Evolutionary conservation across 2,329 filamentous ascomycete genomes (phyloP).

Genomic region (Fusarium sp.): DNA sequence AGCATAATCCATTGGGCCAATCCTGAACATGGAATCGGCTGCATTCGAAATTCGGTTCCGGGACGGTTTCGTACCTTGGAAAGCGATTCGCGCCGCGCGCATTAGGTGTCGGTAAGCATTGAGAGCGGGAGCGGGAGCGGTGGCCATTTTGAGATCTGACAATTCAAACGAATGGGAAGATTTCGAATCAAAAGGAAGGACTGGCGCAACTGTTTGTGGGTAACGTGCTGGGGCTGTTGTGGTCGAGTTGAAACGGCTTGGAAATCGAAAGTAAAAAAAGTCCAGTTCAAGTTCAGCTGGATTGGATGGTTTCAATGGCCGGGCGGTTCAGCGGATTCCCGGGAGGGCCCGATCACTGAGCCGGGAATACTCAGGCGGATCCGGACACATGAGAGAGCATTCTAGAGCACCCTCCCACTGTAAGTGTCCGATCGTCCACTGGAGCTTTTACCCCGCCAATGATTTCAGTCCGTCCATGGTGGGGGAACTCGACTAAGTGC

Average conservation of each 20-base stretch:
- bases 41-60: not conserved
- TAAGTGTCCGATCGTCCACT: slow-evolving; percentile 2
- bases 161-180: not conserved
- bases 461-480: slow-evolving; percentile 18
- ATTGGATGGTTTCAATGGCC: not conserved
- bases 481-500: slow-evolving; percentile 32
- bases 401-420: slow-evolving; percentile 1
- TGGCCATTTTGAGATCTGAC: slow-evolving; percentile 23
- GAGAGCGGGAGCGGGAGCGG: slow-evolving; percentile 64
- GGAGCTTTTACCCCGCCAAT: slow-evolving; percentile 40
- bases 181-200: no score
- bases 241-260: slow-evolving; percentile 2
- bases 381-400: not conserved
- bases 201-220: not conserved
- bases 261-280: slow-evolving; percentile 26
- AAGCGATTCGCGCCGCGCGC: slow-evolving; percentile 83
- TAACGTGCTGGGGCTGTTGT: not conserved
- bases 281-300: not conserved
- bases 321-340: not conserved
- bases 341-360: not conserved
- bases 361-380: not conserved
- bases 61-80: slow-evolving; percentile 69
- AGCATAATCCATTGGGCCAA: not conserved
- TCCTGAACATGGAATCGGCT: no score
- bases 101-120: slow-evolving; percentile 83